phyloP scores from a whole-genome alignment of 2,329 filamentous ascomycete species.

The Fusarium incarnatum region DNA sequence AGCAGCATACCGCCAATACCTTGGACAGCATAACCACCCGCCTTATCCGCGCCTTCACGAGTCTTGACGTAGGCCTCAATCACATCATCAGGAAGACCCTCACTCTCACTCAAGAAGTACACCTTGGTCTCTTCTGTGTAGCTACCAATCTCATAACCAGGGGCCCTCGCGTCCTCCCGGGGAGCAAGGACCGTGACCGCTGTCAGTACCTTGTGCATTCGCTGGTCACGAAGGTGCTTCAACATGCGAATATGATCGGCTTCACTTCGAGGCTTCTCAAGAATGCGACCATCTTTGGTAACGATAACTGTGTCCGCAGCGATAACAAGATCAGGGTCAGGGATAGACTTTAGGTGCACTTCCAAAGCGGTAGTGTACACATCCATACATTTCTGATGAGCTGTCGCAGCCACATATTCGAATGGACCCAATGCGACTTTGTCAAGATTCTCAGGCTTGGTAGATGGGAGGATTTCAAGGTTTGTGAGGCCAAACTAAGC shows the following conservation, averaged over 20 bases:
- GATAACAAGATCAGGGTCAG: conserved; percentile 85
- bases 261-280: conserved; percentile 91
- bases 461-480: conserved; percentile 86
- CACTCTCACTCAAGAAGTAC: conserved; percentile 76
- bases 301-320: conserved; percentile 93
- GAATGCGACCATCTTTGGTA: conserved; percentile 76
- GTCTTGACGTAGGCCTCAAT: conserved; percentile 83
- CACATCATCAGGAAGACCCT: conserved; percentile 78
- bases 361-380: conserved; percentile 68
- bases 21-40: conserved; percentile 94
- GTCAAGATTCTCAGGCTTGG: conserved; percentile 84
- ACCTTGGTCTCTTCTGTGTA: conserved; percentile 92
- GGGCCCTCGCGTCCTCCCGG: conserved; percentile 80
- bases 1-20: conserved; percentile 87
- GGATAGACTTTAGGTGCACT: conserved; percentile 57
- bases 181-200: conserved; percentile 87
- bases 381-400: conserved; percentile 82
- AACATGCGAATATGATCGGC: conserved; percentile 87
- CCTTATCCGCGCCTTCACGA: conserved; percentile 94
- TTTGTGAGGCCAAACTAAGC: conserved; percentile 79
- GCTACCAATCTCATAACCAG: conserved; percentile 85
- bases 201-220: conserved; percentile 85
- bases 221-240: conserved; percentile 80
- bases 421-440: conserved; percentile 80
- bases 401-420: conserved; percentile 92